Evolutionary conservation across 257 asterid species (phyloP).

Genomic region (Verbena officinalis): DNA sequence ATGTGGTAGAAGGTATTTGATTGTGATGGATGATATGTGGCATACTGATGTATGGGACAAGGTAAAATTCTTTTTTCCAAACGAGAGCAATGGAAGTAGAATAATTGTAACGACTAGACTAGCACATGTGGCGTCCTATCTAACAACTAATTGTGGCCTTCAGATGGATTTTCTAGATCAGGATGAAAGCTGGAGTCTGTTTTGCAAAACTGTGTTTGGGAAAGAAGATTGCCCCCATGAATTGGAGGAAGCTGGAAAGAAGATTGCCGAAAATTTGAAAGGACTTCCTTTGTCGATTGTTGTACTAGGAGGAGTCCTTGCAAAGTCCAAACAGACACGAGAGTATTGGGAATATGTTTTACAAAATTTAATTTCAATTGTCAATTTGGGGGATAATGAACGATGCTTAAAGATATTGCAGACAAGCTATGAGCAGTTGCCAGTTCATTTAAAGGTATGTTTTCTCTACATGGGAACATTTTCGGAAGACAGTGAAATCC

Average conservation of each 20-base stretch:
- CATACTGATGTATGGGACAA: not conserved
- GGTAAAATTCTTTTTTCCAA: not conserved
- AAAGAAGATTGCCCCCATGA: not conserved
- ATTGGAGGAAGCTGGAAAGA: not conserved
- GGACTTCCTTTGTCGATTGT: slow-evolving; percentile 34
- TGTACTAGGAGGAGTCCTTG: slow-evolving; percentile 28
- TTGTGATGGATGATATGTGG: not conserved
- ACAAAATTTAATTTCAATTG: slow-evolving; percentile 9
- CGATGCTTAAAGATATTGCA: slow-evolving; percentile 19
- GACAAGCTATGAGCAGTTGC: slow-evolving; percentile 11
- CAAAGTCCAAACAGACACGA: not conserved
- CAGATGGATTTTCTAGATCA: not conserved
- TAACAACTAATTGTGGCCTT: not conserved
- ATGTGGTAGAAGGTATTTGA: not conserved
- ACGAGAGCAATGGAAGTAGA: not conserved
- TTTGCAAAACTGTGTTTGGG: slow-evolving; percentile 15
- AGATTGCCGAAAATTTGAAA: slow-evolving; percentile 13
- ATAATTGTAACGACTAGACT: slow-evolving; percentile 1
- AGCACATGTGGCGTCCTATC: not conserved
- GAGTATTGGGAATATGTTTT: slow-evolving; percentile 12
- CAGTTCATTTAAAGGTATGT: slow-evolving; percentile 29
- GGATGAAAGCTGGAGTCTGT: slow-evolving; percentile 1
- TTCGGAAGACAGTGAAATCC: slow-evolving; percentile 10
- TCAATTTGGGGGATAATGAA: slow-evolving; percentile 8
- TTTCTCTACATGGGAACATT: slow-evolving; percentile 25